Evolutionary conservation across 129 eudicot genomes (phyloP).

Genomic region (Saposhnikovia divaricata): DNA sequence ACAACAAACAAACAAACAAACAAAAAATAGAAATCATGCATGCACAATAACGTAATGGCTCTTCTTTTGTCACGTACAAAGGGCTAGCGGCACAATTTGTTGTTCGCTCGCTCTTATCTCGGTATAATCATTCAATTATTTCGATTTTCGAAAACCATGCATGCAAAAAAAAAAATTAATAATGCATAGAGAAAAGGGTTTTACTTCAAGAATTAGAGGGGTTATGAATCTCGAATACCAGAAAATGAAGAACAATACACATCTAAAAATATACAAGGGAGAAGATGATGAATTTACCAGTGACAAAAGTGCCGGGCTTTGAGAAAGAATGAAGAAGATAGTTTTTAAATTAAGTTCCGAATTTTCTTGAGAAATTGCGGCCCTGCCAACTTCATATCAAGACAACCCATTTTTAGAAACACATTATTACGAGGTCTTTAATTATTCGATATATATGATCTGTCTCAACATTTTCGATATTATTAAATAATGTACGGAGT

Average conservation of each 20-base stretch:
- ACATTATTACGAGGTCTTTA: slow-evolving; percentile 15
- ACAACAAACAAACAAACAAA: no score
- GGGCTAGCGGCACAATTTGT: neutral
- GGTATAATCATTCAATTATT: neutral
- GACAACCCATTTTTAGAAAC: slow-evolving; percentile 4
- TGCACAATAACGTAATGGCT: neutral
- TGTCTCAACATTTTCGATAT: neutral
- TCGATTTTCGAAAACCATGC: neutral
- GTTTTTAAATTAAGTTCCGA: slow-evolving; percentile 18
- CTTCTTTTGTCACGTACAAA: neutral
- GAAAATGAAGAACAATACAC: slow-evolving; percentile 5
- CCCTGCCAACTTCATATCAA: slow-evolving; percentile 13
- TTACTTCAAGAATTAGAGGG: neutral
- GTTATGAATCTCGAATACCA: neutral
- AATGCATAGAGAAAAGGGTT: neutral
- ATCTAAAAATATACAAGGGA: neutral
- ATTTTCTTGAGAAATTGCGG: slow-evolving; percentile 24
- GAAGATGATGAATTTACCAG: slow-evolving; percentile 20
- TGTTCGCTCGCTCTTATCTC: neutral
- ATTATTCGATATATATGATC: neutral
- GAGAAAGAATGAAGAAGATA: slow-evolving; percentile 27
- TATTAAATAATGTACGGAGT: neutral
- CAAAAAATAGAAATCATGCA: neutral
- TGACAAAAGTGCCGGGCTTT: slow-evolving; percentile 30
- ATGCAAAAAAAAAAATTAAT: no score